Evolutionary conservation across 176 grass and related monocot species (phyloP), one percentile per base, ranked within the genome.

Genomic region (Poa annua): DNA sequence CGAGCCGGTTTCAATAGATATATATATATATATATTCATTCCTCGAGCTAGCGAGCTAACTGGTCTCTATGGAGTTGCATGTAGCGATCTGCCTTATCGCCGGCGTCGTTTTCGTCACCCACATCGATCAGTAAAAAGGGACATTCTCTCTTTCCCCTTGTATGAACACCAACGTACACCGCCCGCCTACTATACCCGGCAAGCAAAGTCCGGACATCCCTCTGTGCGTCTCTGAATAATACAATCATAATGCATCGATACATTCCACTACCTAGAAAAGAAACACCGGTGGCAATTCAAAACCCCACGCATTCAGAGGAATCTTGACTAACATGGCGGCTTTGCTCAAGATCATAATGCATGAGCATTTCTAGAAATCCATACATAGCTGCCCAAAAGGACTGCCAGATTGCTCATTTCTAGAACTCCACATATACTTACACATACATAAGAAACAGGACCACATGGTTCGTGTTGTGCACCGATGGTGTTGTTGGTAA

Each of bases 261-360:
- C 77, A 57, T 55, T 8, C 72, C 86, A 88, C 87, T 93, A 62
- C 44, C 11, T 54, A 82, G 41, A 60, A 47, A 75, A 63, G 7
- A 49, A 48, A 34, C 16, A 11, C 25, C 29, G 15, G 47, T 74
- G 71, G 81, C 75, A 89, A 75, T 35, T n/a, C 69, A 54, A 42
- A 74, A 75, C 49, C 84, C 71, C 75, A 82, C 84, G 61, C 62
- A 80, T 66, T 82, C 59, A 50, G 35, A 79, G 81, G 84, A 97
- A 97, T 93, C 86, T 97, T 97, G 91, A 91, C 88, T 85, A 91
- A 81, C 66, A 75, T 66, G 66, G 29, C 8, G 69, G 4, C 76
- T 74, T 66, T 75, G 33, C 36, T 60, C 66, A 71, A 57, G 66
- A 53, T 80, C 87, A 67, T 84, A 75, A 84, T 80, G 76, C 77